These are phyloP conservation scores for Asterella californica DNA, from an alignment of 225 moss, liverwort and hornwort species.

Conservation along the genomic window DNA sequence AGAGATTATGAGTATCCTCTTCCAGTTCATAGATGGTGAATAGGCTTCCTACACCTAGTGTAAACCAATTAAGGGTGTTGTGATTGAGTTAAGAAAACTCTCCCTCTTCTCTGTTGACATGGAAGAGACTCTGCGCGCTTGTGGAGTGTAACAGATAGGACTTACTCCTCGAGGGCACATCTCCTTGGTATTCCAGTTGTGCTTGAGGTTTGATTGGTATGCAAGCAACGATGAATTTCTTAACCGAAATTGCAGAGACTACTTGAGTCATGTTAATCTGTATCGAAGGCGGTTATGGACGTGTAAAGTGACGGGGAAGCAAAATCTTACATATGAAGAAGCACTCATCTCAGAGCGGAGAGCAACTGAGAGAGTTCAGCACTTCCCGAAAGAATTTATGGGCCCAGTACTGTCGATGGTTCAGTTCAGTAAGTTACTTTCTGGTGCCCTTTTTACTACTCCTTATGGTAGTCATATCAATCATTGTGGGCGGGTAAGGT, in stretches of 20 bases:
- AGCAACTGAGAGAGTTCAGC: conserved; percentile 89
- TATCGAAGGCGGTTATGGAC: conserved; percentile 92
- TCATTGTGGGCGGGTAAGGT: not conserved
- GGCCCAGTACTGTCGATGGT: conserved; percentile 95
- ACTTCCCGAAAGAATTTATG: conserved; percentile 98
- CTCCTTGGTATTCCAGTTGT: not conserved
- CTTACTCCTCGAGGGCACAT: not conserved
- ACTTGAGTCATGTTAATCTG: conserved; percentile 78
- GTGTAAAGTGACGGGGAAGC: conserved; percentile 93
- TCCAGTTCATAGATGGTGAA: not conserved
- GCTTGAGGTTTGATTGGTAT: not conserved
- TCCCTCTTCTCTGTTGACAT: not conserved
- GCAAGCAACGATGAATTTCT: conserved; percentile 28
- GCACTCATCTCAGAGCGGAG: conserved; percentile 91
- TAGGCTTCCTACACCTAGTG: not conserved
- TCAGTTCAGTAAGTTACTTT: conserved; percentile 76
- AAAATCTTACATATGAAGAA: conserved; percentile 95
- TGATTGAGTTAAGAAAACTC: not conserved
- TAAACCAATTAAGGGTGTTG: too few species aligned
- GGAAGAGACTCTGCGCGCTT: not conserved
- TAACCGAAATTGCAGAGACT: conserved; percentile 58
- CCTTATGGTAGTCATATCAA: not conserved
- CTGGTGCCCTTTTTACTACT: not conserved
- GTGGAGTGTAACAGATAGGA: not conserved
- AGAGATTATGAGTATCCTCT: conserved; percentile 96